These are phyloP conservation scores for Candida sakaeoensis DNA, from an alignment of 805 yeast species.

Conservation along the genomic window DNA sequence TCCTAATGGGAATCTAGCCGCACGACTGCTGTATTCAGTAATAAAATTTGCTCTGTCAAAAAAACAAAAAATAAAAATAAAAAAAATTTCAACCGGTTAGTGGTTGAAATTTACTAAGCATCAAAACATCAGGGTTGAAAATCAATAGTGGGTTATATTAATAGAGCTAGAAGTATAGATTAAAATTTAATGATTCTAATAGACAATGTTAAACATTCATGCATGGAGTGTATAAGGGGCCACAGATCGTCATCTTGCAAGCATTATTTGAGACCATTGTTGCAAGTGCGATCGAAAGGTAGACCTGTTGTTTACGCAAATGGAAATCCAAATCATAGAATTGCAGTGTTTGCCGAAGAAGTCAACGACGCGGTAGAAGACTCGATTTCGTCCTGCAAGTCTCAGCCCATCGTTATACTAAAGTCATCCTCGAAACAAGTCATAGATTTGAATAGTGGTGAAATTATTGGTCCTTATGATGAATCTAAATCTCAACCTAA, in stretches of 20 bases:
- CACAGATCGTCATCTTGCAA: slow-evolving; percentile 86
- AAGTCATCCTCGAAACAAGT: slow-evolving; percentile 36
- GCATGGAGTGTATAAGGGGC: slow-evolving; percentile 86
- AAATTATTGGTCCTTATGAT: slow-evolving; percentile 38
- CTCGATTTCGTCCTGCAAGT: slow-evolving; percentile 8
- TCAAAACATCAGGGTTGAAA: too few relatives aligned
- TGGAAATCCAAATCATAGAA: slow-evolving; percentile 47
- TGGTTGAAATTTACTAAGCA: too few relatives aligned
- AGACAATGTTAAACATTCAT: slow-evolving; percentile 76
- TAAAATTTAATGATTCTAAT: slow-evolving; percentile 63
- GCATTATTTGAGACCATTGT: slow-evolving; percentile 74
- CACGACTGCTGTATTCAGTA: neutral
- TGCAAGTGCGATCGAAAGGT: slow-evolving; percentile 88
- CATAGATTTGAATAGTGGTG: slow-evolving; percentile 33
- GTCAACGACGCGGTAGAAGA: slow-evolving; percentile 12
- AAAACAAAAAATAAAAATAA: too few relatives aligned
- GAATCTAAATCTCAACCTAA: slow-evolving; percentile 13
- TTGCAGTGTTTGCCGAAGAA: slow-evolving; percentile 56
- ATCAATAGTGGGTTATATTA: too few relatives aligned
- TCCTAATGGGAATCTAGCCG: neutral
- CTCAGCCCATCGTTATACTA: slow-evolving; percentile 28
- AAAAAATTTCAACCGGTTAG: too few relatives aligned
- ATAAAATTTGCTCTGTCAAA: neutral
- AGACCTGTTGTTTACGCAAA: slow-evolving; percentile 64
- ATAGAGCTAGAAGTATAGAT: neutral